Conservation (phyloP, 1,284 basidiomycete species). For the Rhodotorula sp. region DNA sequence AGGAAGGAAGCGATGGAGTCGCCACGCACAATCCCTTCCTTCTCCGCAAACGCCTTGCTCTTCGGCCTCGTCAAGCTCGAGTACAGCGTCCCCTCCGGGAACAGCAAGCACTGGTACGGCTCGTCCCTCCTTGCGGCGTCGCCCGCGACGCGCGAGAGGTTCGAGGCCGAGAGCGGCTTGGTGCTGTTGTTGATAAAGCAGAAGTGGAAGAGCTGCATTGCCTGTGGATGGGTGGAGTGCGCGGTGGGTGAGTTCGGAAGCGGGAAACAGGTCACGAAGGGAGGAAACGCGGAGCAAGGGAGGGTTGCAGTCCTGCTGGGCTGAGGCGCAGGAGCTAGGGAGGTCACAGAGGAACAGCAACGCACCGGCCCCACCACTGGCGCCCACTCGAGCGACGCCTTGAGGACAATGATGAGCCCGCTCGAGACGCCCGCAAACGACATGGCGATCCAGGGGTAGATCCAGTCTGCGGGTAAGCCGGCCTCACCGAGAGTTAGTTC, state of each 20-base stretch:
- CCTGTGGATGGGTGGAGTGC: slow-evolving; percentile 54
- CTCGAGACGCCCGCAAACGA: slow-evolving; percentile 31
- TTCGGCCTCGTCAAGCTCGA: slow-evolving; percentile 77
- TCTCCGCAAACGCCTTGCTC: slow-evolving; percentile 80
- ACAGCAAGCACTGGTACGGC: slow-evolving; percentile 79
- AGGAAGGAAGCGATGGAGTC: not conserved
- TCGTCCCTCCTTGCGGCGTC: not conserved
- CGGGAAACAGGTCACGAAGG: not conserved
- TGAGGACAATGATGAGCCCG: slow-evolving; percentile 80
- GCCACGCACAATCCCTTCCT: slow-evolving; percentile 70
- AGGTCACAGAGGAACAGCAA: not conserved
- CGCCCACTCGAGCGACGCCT: slow-evolving; percentile 82
- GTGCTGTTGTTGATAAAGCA: slow-evolving; percentile 75
- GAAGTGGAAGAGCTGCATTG: slow-evolving; percentile 89
- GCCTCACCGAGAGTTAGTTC: too few species aligned
- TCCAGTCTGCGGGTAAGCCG: slow-evolving; percentile 75
- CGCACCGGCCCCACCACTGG: slow-evolving; percentile 85
- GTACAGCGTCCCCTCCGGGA: slow-evolving; percentile 90
- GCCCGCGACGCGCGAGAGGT: slow-evolving; percentile 16
- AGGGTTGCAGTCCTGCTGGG: too few species aligned
- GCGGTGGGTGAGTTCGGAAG: too few species aligned
- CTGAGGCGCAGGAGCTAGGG: not conserved
- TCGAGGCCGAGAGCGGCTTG: slow-evolving; percentile 12
- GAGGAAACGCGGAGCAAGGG: slow-evolving; percentile 2
- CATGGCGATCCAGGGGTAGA: slow-evolving; percentile 67